phyloP scores from a whole-genome alignment of 345 rosid species.

The Brassica nigra region DNA sequence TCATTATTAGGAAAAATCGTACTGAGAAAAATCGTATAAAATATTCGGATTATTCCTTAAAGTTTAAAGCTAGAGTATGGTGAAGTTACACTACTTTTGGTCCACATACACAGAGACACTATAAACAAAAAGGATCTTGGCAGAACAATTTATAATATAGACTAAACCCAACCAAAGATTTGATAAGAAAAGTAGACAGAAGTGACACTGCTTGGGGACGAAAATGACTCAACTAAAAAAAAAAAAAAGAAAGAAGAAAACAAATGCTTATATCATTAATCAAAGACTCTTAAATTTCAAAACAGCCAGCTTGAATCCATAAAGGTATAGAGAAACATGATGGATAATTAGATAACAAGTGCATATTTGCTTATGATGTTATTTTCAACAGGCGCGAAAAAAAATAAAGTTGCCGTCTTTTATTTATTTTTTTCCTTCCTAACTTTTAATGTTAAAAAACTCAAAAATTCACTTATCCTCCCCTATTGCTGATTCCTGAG shows the following conservation, averaged over 20 bases:
- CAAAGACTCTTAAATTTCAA: conserved; percentile 4
- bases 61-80: conserved; percentile 35
- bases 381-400: conserved; percentile 23
- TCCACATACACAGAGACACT: conserved; percentile 37
- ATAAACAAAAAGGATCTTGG: conserved; percentile 30
- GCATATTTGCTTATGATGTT: conserved; percentile 34
- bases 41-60: conserved; percentile 16
- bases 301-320: conserved; percentile 38
- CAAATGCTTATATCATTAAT: conserved; percentile 25
- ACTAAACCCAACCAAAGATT: conserved; percentile 21
- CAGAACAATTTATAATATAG: conserved; percentile 11
- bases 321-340: conserved; percentile 30
- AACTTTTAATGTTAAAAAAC: conserved; percentile 28
- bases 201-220: conserved; percentile 28
- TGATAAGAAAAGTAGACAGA: conserved; percentile 17
- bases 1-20: background rate
- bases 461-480: conserved; percentile 1
- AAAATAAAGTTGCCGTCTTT: conserved; percentile 24
- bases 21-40: conserved; percentile 18
- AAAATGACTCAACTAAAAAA: conserved; percentile 37
- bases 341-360: conserved; percentile 37
- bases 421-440: conserved; percentile 11
- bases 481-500: conserved; percentile 34
- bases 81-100: conserved; percentile 33
- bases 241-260: background rate